phyloP scores from a whole-genome alignment of 1,284 basidiomycete genomes.

The Apiotrichum montevideense region DNA sequence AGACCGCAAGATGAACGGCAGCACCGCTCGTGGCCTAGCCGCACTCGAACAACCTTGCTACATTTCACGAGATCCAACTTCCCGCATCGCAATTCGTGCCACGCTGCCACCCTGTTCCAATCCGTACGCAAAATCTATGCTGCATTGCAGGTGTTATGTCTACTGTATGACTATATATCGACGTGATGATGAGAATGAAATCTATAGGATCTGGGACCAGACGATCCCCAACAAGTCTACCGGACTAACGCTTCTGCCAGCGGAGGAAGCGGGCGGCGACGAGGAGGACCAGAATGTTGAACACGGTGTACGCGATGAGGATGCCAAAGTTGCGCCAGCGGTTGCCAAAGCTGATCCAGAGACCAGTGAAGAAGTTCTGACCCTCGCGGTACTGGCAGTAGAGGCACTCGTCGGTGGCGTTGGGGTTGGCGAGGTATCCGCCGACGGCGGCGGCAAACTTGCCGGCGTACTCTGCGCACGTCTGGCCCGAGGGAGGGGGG shows the following conservation, averaged over 20 bases:
- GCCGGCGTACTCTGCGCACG: conserved; percentile 64
- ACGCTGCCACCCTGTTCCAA: no score
- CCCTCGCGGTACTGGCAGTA: conserved; percentile 42
- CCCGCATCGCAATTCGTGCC: no score
- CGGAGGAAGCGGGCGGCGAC: conserved; percentile 65
- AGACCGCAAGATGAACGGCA: no score
- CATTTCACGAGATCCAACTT: no score
- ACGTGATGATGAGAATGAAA: no score
- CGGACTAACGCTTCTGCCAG: conserved; percentile 29
- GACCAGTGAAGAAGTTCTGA: conserved; percentile 26
- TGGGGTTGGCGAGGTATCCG: conserved; percentile 75
- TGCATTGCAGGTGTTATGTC: no score
- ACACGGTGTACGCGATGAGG: conserved; percentile 55
- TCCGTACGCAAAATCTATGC: no score
- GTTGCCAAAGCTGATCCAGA: conserved; percentile 62
- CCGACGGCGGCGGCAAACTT: conserved; percentile 59
- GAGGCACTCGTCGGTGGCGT: conserved; percentile 49
- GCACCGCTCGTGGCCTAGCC: no score
- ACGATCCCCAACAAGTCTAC: no score
- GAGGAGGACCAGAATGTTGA: conserved; percentile 67
- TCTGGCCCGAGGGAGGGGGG: conserved; percentile 61
- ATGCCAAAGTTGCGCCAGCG: conserved; percentile 72
- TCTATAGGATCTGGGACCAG: no score
- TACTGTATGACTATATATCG: no score
- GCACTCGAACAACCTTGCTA: no score